Evolutionary conservation across 805 yeast genomes (phyloP), one percentile per base, ranked within the genome.

Genomic region (Barnettozyma wickerhamii): DNA sequence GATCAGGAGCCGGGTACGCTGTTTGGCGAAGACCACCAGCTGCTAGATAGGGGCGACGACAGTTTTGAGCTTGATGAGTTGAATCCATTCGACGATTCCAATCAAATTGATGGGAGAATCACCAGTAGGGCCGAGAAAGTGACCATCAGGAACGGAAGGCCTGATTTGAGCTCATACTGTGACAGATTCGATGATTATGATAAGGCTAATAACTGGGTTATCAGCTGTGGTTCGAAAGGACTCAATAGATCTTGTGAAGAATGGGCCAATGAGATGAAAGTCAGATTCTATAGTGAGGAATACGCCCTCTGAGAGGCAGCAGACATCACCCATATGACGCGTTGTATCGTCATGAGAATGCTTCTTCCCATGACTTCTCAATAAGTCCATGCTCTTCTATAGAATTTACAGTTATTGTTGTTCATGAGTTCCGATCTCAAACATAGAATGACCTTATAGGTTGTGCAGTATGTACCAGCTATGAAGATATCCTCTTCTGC

Each of bases 161-260:
- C 84, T 7, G 51, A 62, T 31, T 35, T 55, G 17, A 30, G 10
- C 3, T 7, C 15, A 1, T 56, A 74, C n/a, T 50, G 56, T 4
- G 41, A 42, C 4, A 40, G 64, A 1, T 52, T 77, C 19, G 52
- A 58, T 6, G 48, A 48, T 7, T 46, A 35, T 20, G 59, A 55
- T 28, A 41, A 38, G 14, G 53, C 56, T 4, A 66, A 70, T 41
- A 69, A 66, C 40, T 79, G 81, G 78, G 53, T 78, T 0, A 58
- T 79, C 14, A 70, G 79, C 1, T 79, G 86, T 60, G 87, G 87
- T 1, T 82, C 82, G 1, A 51, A 54, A 2, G 46, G 67, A 0
- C 55, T 80, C 46, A 66, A 74, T 30, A 35, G 41, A 2, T 73
- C 71, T 10, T 70, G 73, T 19, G 45, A 56, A 27, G 37, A 15